These are phyloP conservation scores for Ampelocalamus luodianensis DNA, from an alignment of 176 grass and related monocot species.

Conservation along the genomic window DNA sequence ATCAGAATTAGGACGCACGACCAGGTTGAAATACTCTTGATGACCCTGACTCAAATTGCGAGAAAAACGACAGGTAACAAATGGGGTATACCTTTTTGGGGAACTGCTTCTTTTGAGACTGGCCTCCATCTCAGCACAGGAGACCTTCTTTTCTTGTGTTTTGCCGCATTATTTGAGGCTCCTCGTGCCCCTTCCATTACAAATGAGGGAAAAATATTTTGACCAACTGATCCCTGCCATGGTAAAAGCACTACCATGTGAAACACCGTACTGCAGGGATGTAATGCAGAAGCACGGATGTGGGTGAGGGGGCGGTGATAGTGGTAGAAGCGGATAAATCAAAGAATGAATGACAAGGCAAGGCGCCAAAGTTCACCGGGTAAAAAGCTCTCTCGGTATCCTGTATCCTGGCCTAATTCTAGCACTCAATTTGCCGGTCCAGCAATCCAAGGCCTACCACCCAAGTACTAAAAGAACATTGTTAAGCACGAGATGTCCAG, in stretches of 20 bases:
- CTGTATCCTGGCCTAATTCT: not conserved
- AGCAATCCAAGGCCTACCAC: not conserved
- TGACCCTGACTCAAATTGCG: not conserved
- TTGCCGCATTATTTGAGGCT: conserved; percentile 13
- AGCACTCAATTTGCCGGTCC: not conserved
- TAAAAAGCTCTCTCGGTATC: not conserved
- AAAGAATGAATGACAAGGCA: not conserved
- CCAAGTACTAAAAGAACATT: not conserved
- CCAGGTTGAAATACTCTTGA: not conserved
- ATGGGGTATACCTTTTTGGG: conserved; percentile 46
- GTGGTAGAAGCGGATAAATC: not conserved
- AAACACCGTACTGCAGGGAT: not conserved
- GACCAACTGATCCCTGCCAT: conserved; percentile 43
- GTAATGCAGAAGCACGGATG: not conserved
- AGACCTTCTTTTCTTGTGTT: conserved; percentile 52
- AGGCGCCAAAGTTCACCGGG: not conserved
- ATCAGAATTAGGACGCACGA: not conserved
- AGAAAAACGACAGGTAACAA: not conserved
- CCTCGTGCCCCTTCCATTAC: conserved; percentile 47
- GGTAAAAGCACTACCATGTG: not conserved
- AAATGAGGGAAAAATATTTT: conserved; percentile 39
- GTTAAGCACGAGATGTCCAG: not conserved
- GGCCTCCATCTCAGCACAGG: conserved; percentile 61
- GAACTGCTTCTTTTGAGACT: conserved; percentile 56
- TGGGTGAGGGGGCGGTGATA: not conserved